A percentile compares a stretch with the other conserved stretches of the same genome.
Evolutionary conservation across 2,329 filamentous ascomycete genomes (phyloP).

Genomic region (Claviceps cyperi): DNA sequence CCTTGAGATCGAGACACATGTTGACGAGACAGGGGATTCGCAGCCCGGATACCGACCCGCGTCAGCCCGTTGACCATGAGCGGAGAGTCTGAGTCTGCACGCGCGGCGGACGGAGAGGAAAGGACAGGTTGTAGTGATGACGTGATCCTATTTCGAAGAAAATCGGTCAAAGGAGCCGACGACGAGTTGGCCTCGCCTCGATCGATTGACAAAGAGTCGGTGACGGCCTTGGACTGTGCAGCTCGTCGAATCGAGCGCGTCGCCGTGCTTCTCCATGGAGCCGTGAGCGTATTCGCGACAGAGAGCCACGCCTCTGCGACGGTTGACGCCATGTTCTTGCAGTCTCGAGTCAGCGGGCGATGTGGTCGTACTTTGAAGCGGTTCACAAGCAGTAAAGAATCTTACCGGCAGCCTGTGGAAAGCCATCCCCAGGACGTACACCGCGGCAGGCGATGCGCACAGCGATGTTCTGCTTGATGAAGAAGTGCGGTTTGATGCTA

Average conservation of each 20-base stretch:
- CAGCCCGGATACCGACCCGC: conserved; percentile 16
- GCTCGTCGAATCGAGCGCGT: conserved; percentile 5
- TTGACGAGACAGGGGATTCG: conserved; percentile 15
- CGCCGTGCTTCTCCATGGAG: conserved; percentile 17
- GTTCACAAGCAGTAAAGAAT: too few species aligned
- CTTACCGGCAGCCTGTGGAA: conserved; percentile 18
- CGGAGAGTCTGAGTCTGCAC: conserved; percentile 7
- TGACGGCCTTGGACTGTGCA: conserved; percentile 2
- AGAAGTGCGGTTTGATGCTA: background rate
- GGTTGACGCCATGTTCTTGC: conserved; percentile 26
- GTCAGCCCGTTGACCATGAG: conserved; percentile 12
- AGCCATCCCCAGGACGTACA: conserved; percentile 11
- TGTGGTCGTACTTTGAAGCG: too few species aligned
- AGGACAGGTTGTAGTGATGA: background rate
- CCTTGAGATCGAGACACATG: conserved; percentile 11
- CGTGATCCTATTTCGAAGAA: conserved; percentile 12
- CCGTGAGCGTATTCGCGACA: conserved; percentile 24
- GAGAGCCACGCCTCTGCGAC: conserved; percentile 32
- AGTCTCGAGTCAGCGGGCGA: conserved; percentile 8
- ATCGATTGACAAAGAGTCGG: background rate
- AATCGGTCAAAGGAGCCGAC: conserved; percentile 13
- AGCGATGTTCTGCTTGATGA: background rate
- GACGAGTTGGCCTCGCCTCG: conserved; percentile 8
- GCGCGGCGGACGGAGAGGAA: background rate
- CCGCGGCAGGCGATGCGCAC: background rate